A percentile compares a stretch with the other conserved stretches of the same genome.
Evolutionary conservation across 139 green algal genomes (phyloP).

Genomic region (Tetraselmis chui): DNA sequence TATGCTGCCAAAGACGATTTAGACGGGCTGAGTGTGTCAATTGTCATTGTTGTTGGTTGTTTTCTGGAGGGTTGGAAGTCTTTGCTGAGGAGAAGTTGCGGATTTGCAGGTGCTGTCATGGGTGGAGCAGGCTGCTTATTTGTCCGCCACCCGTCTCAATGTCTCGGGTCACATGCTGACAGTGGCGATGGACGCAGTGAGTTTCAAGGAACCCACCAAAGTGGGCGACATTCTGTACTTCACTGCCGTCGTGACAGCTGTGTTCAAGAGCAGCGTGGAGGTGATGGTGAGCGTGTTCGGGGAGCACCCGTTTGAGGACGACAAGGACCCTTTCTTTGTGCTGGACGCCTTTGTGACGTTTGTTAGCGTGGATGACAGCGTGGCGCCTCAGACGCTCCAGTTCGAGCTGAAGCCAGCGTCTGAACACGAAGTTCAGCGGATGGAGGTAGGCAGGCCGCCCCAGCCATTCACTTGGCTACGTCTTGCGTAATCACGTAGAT

Average conservation of each 20-base stretch:
- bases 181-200: constrained; percentile 64
- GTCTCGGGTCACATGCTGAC: constrained; percentile 51
- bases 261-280: constrained; percentile 66
- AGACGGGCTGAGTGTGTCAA: no score
- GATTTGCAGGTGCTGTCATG: constrained; percentile 43
- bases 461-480: no score
- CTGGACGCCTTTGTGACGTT: constrained; percentile 65
- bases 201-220: constrained; percentile 51
- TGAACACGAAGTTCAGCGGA: constrained; percentile 12
- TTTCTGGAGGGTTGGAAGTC: no score
- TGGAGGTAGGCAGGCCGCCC: constrained; percentile 18
- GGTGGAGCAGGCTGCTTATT: constrained; percentile 80
- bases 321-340: constrained; percentile 56
- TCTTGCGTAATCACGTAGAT: neutral
- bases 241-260: constrained; percentile 62
- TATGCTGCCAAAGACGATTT: no score
- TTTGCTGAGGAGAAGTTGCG: no score
- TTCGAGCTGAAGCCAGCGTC: constrained; percentile 36
- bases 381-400: constrained; percentile 23
- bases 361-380: constrained; percentile 40
- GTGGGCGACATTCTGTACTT: constrained; percentile 75
- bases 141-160: constrained; percentile 58
- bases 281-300: constrained; percentile 67
- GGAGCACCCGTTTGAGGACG: constrained; percentile 39
- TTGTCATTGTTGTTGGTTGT: no score